A percentile compares a stretch with the other conserved stretches of the same genome.
Evolutionary conservation across 192 early-diverging fungal genomes (phyloP).

Genomic region (Dissophora globulifera): DNA sequence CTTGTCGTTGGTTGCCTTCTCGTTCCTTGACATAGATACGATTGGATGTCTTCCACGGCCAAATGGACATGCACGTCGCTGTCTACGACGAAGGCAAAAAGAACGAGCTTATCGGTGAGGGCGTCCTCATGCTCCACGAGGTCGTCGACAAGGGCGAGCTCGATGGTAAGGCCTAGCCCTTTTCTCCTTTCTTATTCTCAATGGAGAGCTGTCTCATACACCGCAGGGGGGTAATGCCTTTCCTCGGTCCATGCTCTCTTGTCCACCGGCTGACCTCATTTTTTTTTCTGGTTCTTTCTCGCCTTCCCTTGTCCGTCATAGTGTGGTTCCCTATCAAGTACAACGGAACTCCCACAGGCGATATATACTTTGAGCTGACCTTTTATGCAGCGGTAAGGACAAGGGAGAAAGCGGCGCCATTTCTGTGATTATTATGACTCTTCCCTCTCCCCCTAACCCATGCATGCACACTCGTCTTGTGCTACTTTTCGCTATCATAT

Average conservation of each 20-base stretch:
- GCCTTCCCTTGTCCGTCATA: constrained; percentile 4
- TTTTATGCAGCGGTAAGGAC: constrained; percentile 62
- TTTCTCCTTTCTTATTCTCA: too few relatives aligned
- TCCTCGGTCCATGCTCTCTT: too few relatives aligned
- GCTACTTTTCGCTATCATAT: not conserved
- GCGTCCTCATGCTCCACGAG: constrained; percentile 54
- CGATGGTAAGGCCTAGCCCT: constrained; percentile 59
- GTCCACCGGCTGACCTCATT: not conserved
- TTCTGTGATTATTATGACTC: too few relatives aligned
- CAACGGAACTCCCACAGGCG: constrained; percentile 56
- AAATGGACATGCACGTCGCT: constrained; percentile 55
- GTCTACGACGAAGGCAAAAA: constrained; percentile 63
- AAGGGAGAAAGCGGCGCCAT: too few relatives aligned
- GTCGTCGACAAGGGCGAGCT: constrained; percentile 62
- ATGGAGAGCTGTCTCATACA: too few relatives aligned
- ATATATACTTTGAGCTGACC: constrained; percentile 65
- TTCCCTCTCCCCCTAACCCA: too few relatives aligned
- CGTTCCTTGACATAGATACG: constrained; percentile 43
- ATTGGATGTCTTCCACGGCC: constrained; percentile 57
- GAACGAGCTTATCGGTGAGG: constrained; percentile 61
- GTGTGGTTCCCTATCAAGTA: constrained; percentile 62
- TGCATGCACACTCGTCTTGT: not conserved
- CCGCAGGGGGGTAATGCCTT: too few relatives aligned
- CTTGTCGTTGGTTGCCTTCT: not conserved
- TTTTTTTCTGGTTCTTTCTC: not conserved